Evolutionary conservation across 129 eudicot genomes (phyloP), one percentile per base, ranked within the genome.

Genomic region (Pittosporum tobira): DNA sequence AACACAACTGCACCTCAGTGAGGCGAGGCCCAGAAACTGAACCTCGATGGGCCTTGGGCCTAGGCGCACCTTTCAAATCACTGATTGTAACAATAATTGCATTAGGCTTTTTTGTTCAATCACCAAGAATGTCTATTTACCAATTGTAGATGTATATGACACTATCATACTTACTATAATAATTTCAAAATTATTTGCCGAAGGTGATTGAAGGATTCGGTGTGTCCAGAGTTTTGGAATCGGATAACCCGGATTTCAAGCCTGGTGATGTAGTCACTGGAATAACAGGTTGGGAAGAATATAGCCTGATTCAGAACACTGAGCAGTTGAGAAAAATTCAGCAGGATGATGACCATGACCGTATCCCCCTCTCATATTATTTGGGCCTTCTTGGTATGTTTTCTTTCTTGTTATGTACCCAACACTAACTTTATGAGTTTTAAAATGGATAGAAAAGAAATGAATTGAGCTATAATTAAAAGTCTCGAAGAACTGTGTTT

Each of bases 241-340:
- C 97, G 13, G 82, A 82, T 68, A 62, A 89, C 75, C 84, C 84
- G 16, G 64, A 71, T 14, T 85, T 89, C 66, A 82, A 82, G 61
- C 57, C 64, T 21, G 95, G 97, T 15, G 95, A 89, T 43, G 28
- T 85, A 24, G 82, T 89, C 23, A 59, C 78, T 4, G 94, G 97
- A 11, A 6, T 77, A 15, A 82, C 87, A n/a, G 81, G 84, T 46
- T 89, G 97, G 97, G 97, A 89, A 68, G 86, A 89, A 54, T 89
- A 89, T 72, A 85, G 69, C 62, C 66, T 89, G 44, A 77, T 82
- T 55, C 37, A 60, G 1, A 77, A 71, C 14, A 51, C 86, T n/a
- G 72, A 48, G 20, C 79, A 79, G 25, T 45, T 89, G 68, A 75
- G 85, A 52, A 85, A 72, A 64, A 77, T 85, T 62, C 50, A 77